Conservation (phyloP, 495 filamentous ascomycete species). For the Neurospora sp. region DNA sequence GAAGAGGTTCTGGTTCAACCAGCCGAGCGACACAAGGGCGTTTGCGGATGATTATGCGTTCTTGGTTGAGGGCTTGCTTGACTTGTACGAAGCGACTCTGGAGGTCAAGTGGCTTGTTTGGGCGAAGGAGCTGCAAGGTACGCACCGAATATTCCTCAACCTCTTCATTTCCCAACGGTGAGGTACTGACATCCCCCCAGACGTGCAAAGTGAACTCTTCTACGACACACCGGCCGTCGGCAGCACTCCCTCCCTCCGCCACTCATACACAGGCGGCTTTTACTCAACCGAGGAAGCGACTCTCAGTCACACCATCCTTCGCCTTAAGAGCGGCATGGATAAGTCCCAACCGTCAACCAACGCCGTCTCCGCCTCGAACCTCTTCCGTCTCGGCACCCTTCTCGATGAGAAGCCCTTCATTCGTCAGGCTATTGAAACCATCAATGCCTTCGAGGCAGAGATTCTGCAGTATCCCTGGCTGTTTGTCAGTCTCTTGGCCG, state of each 20-base stretch:
- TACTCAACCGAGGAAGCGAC: slow-evolving; percentile 64
- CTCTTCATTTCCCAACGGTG: slow-evolving; percentile 7
- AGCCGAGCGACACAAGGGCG: slow-evolving; percentile 53
- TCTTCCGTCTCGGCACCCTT: slow-evolving; percentile 65
- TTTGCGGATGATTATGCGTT: slow-evolving; percentile 97
- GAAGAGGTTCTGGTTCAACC: slow-evolving; percentile 66
- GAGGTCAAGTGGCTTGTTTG: slow-evolving; percentile 70
- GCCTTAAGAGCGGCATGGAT: slow-evolving; percentile 91
- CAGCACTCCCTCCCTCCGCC: slow-evolving; percentile 28
- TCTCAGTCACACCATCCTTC: slow-evolving; percentile 66
- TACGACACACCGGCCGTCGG: slow-evolving; percentile 38
- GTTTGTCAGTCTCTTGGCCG: slow-evolving; percentile 67
- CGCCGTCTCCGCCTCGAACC: slow-evolving; percentile 69
- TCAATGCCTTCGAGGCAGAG: slow-evolving; percentile 78
- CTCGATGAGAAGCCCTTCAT: slow-evolving; percentile 58
- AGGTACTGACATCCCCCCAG: slow-evolving; percentile 29
- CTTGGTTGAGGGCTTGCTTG: slow-evolving; percentile 70
- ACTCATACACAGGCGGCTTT: slow-evolving; percentile 55
- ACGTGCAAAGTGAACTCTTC: slow-evolving; percentile 59
- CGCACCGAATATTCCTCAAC: slow-evolving; percentile 8
- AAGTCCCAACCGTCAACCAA: slow-evolving; percentile 82
- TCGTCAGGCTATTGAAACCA: slow-evolving; percentile 58
- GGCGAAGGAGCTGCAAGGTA: slow-evolving; percentile 75
- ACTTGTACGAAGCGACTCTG: slow-evolving; percentile 82
- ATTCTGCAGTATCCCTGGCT: slow-evolving; percentile 86